phyloP scores from a whole-genome alignment of 805 yeast genomes.

The Barnettozyma californica region DNA sequence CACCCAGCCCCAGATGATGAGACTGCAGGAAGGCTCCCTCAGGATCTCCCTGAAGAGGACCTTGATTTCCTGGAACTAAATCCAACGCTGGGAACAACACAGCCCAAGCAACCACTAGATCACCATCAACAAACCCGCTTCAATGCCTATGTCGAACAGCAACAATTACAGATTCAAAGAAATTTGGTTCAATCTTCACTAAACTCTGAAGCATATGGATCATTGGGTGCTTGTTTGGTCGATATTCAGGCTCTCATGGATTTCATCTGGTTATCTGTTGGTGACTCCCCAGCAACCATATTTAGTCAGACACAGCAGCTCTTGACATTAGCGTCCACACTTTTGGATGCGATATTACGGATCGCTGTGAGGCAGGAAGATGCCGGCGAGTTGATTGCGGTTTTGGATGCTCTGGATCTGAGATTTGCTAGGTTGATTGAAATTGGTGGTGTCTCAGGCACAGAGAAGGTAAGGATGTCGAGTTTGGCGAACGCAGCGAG shows the following conservation, averaged over 20 bases:
- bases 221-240: conserved; percentile 31
- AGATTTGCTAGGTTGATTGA: conserved; percentile 35
- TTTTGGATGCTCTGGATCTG: conserved; percentile 35
- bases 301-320: conserved; percentile 63
- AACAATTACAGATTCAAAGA: conserved; percentile 49
- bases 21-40: conserved; percentile 9
- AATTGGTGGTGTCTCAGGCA: conserved; percentile 34
- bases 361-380: conserved; percentile 27
- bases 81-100: conserved; percentile 16
- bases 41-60: conserved; percentile 12
- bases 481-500: conserved; percentile 52
- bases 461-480: conserved; percentile 47
- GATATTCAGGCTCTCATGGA: conserved; percentile 47
- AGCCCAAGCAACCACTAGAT: conserved; percentile 1
- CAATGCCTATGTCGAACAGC: conserved; percentile 48
- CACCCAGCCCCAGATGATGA: conserved; percentile 23
- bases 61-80: conserved; percentile 23
- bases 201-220: conserved; percentile 26
- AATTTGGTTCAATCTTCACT: conserved; percentile 41
- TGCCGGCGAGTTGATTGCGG: conserved; percentile 32
- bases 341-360: conserved; percentile 54
- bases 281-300: conserved; percentile 28
- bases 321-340: conserved; percentile 58
- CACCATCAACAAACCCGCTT: conserved; percentile 51
- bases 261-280: conserved; percentile 60